These are phyloP conservation scores for Trichoderma brevicompactum DNA, from an alignment of 2,329 filamentous ascomycete species.

Conservation along the genomic window DNA sequence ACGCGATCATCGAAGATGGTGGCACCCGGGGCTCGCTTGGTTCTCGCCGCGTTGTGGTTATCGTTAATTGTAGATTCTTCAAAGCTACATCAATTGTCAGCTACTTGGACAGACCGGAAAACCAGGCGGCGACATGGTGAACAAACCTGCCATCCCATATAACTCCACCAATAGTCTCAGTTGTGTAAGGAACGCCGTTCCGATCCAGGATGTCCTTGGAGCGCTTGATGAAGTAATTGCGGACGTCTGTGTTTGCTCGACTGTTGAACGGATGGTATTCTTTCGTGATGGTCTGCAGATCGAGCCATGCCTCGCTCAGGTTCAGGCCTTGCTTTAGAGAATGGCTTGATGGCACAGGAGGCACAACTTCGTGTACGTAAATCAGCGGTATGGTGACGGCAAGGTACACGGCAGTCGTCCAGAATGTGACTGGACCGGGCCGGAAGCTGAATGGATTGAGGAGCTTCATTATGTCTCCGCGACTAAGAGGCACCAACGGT, in stretches of 20 bases:
- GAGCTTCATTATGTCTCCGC: slow-evolving; percentile 36
- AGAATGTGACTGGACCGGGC: slow-evolving; percentile 79
- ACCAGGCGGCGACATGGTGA: background rate
- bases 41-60: background rate
- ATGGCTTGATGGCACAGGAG: slow-evolving; percentile 61
- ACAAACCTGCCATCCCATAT: slow-evolving; percentile 38
- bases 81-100: background rate
- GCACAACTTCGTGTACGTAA: slow-evolving; percentile 75
- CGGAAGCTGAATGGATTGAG: slow-evolving; percentile 74
- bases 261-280: slow-evolving; percentile 90
- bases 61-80: background rate
- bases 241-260: slow-evolving; percentile 77
- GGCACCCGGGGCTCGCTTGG: slow-evolving; percentile 42
- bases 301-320: slow-evolving; percentile 82
- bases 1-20: slow-evolving; percentile 78
- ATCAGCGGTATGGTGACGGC: slow-evolving; percentile 74
- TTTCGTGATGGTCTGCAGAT: slow-evolving; percentile 75
- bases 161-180: slow-evolving; percentile 44
- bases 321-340: slow-evolving; percentile 66
- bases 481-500: background rate
- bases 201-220: slow-evolving; percentile 70
- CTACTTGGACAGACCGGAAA: background rate
- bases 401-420: slow-evolving; percentile 76
- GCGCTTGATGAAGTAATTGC: slow-evolving; percentile 73
- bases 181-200: slow-evolving; percentile 58